Percentiles rank a stretch among this genome's conserved stretches.
Evolutionary conservation across 768 basidiomycete genomes (phyloP).

Genomic region (Tulasnella sp.): DNA sequence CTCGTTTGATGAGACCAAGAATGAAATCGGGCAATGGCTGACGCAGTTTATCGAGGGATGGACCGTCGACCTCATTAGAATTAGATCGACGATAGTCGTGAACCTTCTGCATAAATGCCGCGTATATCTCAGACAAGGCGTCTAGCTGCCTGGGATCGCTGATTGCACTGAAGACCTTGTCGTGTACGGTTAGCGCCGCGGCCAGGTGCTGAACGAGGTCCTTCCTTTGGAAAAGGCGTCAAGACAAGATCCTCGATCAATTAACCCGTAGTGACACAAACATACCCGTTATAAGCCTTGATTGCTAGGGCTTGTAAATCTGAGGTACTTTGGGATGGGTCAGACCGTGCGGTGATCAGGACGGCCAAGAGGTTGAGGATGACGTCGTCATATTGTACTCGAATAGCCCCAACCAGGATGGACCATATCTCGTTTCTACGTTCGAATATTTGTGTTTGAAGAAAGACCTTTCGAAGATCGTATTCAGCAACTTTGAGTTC

Average conservation of each 20-base stretch:
- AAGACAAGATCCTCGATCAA: background rate
- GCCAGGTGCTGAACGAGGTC: background rate
- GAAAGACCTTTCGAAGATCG: background rate
- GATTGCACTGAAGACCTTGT: background rate
- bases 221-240: background rate
- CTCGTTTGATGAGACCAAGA: too few relatives aligned
- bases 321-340: background rate
- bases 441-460: background rate
- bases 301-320: background rate
- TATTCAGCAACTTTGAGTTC: background rate
- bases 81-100: too few relatives aligned
- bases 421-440: background rate
- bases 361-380: background rate
- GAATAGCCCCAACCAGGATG: background rate
- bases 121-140: too few relatives aligned
- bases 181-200: background rate
- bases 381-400: background rate
- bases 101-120: too few relatives aligned
- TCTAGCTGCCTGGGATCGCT: background rate
- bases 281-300: background rate
- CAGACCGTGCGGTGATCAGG: background rate
- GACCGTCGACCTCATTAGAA: too few relatives aligned
- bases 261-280: background rate
- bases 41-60: too few relatives aligned
- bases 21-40: too few relatives aligned